phyloP scores from a whole-genome alignment of 2,329 filamentous ascomycete genomes.

The Colletotrichum costaricense region DNA sequence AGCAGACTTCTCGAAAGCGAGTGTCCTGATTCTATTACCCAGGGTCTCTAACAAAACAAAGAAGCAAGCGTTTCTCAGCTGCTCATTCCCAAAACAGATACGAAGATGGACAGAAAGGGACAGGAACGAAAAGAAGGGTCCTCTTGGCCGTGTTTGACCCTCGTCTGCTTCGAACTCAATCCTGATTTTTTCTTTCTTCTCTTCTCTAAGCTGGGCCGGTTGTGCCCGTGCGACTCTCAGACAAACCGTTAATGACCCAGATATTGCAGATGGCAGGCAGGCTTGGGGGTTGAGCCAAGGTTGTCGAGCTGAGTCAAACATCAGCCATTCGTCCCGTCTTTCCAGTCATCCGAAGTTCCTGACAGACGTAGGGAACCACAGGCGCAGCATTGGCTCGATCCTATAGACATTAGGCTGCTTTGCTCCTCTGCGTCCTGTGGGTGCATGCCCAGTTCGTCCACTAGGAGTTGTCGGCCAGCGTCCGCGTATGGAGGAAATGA shows the following conservation, averaged over 20 bases:
- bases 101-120: constrained; percentile 1
- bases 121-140: constrained; percentile 27
- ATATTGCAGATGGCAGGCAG: constrained; percentile 12
- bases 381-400: constrained; percentile 22
- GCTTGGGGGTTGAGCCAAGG: background rate
- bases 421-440: background rate
- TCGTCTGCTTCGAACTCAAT: background rate
- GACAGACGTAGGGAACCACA: constrained; percentile 8
- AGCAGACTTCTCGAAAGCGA: constrained; percentile 7
- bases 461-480: constrained; percentile 20
- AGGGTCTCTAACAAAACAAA: constrained; percentile 11
- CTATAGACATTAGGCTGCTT: constrained; percentile 19
- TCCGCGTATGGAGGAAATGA: constrained; percentile 13
- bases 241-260: constrained; percentile 7
- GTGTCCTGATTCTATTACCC: background rate
- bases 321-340: constrained; percentile 7
- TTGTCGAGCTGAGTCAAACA: constrained; percentile 12
- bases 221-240: background rate
- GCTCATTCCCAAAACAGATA: constrained; percentile 17
- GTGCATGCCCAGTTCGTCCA: background rate
- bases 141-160: constrained; percentile 12
- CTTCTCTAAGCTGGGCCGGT: background rate
- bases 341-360: constrained; percentile 21
- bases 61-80: constrained; percentile 17
- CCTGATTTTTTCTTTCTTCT: constrained; percentile 9